Conservation (phyloP, 345 rosid genomes). For the Aquilaria sinensis region DNA sequence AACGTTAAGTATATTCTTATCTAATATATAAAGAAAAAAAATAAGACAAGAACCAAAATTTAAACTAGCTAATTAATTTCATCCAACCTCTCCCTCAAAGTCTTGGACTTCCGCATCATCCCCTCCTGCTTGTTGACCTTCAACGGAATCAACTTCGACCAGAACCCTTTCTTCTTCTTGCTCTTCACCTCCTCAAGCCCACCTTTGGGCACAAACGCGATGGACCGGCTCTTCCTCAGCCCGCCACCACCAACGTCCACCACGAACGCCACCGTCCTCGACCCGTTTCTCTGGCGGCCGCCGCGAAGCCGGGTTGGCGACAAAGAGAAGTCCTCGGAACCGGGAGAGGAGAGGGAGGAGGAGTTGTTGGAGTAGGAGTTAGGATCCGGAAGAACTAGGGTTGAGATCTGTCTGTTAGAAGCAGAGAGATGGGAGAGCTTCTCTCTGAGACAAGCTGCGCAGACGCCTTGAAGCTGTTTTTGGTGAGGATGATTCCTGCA, state of each 20-base stretch:
- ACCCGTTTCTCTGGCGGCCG: slow-evolving; percentile 31
- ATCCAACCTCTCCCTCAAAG: slow-evolving; percentile 7
- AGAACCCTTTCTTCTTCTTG: slow-evolving; percentile 53
- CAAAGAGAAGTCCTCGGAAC: slow-evolving; percentile 10
- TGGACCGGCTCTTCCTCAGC: slow-evolving; percentile 77
- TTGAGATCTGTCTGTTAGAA: slow-evolving; percentile 2
- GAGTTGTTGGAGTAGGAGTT: slow-evolving; percentile 7
- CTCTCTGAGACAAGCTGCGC: slow-evolving; percentile 38
- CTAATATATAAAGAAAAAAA: too few relatives aligned
- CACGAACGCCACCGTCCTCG: slow-evolving; percentile 37
- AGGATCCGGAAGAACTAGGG: neutral
- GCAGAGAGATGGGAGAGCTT: slow-evolving; percentile 18
- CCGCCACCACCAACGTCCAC: slow-evolving; percentile 26
- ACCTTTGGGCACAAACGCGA: slow-evolving; percentile 39
- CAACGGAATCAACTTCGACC: slow-evolving; percentile 56
- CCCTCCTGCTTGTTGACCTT: slow-evolving; percentile 37
- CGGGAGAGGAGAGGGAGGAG: neutral
- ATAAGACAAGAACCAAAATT: too few relatives aligned
- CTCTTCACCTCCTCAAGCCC: slow-evolving; percentile 13
- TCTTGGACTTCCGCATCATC: slow-evolving; percentile 12
- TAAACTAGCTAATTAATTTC: neutral
- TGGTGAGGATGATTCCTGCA: slow-evolving; percentile 32
- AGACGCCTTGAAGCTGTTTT: slow-evolving; percentile 31
- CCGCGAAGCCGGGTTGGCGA: slow-evolving; percentile 23
- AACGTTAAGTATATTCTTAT: too few relatives aligned